phyloP scores from a whole-genome alignment of 805 yeast genomes.

The Kluyveromyces dobzhanskii region DNA sequence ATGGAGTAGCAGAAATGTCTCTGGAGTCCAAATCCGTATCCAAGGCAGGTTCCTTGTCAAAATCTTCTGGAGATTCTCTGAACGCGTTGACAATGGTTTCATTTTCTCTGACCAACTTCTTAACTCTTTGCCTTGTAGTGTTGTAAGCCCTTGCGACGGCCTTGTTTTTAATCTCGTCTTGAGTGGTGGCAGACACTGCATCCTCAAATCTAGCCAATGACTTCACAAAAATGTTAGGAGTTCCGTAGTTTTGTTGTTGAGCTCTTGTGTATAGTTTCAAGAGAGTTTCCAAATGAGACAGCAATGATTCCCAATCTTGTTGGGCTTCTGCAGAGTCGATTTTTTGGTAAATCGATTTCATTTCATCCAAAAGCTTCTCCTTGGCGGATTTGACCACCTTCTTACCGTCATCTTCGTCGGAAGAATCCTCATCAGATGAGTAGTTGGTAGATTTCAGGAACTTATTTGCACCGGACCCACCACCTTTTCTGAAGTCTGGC shows the following conservation, averaged over 20 bases:
- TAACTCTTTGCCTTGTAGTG: conserved; percentile 79
- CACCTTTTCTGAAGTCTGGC: conserved; percentile 31
- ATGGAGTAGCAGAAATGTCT: conserved; percentile 25
- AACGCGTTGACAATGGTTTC: conserved; percentile 49
- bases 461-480: conserved; percentile 22
- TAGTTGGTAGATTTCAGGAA: conserved; percentile 30
- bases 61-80: conserved; percentile 65
- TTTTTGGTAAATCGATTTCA: conserved; percentile 55
- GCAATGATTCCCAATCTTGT: conserved; percentile 72
- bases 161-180: conserved; percentile 64
- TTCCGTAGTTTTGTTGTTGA: conserved; percentile 62
- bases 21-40: conserved; percentile 22
- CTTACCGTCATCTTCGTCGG: conserved; percentile 60
- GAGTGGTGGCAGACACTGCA: conserved; percentile 45
- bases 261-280: conserved; percentile 58
- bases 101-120: conserved; percentile 67
- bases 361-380: conserved; percentile 86
- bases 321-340: conserved; percentile 61
- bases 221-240: conserved; percentile 65
- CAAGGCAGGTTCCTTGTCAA: conserved; percentile 43
- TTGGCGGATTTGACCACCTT: conserved; percentile 88
- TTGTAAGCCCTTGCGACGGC: conserved; percentile 85
- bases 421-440: conserved; percentile 38
- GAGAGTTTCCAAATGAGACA: conserved; percentile 71
- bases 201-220: conserved; percentile 67